Percentiles rank a stretch among this genome's conserved stretches.
These are phyloP conservation scores for Teunomyces funiuensis DNA, from an alignment of 805 yeast species.

Conservation along the genomic window DNA sequence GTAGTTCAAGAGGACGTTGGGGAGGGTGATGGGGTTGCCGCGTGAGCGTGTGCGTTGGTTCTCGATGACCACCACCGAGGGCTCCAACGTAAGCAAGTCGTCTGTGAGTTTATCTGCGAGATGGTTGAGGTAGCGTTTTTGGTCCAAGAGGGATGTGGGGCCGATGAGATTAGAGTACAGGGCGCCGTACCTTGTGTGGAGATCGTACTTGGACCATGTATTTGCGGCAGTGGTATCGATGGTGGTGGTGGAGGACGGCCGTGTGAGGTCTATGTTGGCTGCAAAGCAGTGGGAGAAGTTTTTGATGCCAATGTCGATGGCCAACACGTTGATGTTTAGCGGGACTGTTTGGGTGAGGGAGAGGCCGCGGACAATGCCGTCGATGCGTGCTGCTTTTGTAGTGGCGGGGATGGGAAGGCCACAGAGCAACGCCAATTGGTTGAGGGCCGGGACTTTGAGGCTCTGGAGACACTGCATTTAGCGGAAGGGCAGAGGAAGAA, in stretches of 20 bases:
- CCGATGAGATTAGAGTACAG: conserved; percentile 11
- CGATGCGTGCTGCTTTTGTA: conserved; percentile 17
- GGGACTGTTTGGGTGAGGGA: conserved; percentile 9
- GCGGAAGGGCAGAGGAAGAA: too few species aligned
- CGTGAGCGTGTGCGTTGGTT: conserved; percentile 41
- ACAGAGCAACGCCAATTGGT: conserved; percentile 20
- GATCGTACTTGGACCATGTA: conserved; percentile 28
- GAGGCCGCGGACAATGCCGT: conserved; percentile 9
- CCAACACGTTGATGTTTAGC: conserved; percentile 15
- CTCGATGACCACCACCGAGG: conserved; percentile 35
- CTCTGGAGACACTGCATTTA: too few species aligned
- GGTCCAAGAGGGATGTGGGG: conserved; percentile 19
- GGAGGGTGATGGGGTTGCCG: conserved; percentile 34
- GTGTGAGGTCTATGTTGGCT: conserved; percentile 2
- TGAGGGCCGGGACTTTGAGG: conserved; percentile 11
- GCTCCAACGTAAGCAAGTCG: conserved; percentile 18
- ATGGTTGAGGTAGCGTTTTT: conserved; percentile 28
- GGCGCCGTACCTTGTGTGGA: conserved; percentile 20
- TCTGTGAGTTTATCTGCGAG: conserved; percentile 20
- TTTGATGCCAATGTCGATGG: conserved; percentile 43
- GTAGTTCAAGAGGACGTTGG: conserved; percentile 38
- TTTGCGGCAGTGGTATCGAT: neutral
- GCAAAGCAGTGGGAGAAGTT: conserved; percentile 38
- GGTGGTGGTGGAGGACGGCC: neutral
- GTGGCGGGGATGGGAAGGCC: conserved; percentile 20